A percentile compares a stretch with the other conserved stretches of the same genome.
Conservation (phyloP, 2,329 filamentous ascomycete species). For the Epichloe baconii region DNA sequence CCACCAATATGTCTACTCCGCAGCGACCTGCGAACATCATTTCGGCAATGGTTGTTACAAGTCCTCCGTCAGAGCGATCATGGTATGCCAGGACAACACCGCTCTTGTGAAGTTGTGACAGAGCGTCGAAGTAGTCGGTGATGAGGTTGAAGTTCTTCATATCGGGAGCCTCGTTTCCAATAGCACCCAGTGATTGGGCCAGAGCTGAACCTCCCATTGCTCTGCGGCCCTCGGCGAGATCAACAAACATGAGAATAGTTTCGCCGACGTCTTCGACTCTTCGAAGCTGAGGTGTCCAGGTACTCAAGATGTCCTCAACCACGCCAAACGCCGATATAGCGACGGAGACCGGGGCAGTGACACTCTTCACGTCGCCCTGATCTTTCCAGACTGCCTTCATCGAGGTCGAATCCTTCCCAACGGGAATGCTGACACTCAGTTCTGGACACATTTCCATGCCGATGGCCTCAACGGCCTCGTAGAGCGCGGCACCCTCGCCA, state of each 20-base stretch:
- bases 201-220: conserved; percentile 83
- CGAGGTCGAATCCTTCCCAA: conserved; percentile 95
- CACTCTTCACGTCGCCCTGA: conserved; percentile 57
- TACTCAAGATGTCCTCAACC: conserved; percentile 69
- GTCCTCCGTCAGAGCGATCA: conserved; percentile 83
- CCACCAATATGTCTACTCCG: conserved; percentile 73
- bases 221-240: conserved; percentile 69
- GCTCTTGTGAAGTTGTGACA: conserved; percentile 48
- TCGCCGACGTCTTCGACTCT: conserved; percentile 80
- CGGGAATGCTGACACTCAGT: conserved; percentile 85
- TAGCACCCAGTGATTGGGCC: conserved; percentile 75
- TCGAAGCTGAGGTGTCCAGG: conserved; percentile 85
- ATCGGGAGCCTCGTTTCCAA: conserved; percentile 77
- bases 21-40: conserved; percentile 98
- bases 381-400: conserved; percentile 98
- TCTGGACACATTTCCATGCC: conserved; percentile 84
- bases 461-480: conserved; percentile 86
- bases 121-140: conserved; percentile 83
- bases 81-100: conserved; percentile 77
- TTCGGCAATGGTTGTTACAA: conserved; percentile 81
- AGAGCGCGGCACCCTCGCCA: conserved; percentile 83
- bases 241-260: conserved; percentile 78
- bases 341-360: conserved; percentile 82
- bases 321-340: conserved; percentile 85
- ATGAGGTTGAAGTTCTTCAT: conserved; percentile 70